Evolutionary conservation across 2,329 filamentous ascomycete species (phyloP).

Genomic region (Penicillium digitatum): DNA sequence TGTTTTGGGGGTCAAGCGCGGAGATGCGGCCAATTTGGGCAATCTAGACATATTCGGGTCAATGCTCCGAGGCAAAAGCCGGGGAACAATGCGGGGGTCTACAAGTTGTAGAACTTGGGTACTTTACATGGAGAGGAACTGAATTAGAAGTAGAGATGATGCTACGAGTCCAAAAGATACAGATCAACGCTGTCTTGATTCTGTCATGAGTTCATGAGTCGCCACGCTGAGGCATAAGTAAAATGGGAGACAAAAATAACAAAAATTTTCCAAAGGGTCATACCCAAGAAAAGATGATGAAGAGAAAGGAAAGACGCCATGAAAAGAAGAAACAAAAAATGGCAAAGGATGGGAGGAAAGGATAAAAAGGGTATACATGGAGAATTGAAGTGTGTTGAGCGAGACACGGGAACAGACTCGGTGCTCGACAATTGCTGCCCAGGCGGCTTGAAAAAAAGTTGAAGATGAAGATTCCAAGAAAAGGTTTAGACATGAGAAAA

Average conservation of each 20-base stretch:
- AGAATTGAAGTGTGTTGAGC: constrained; percentile 24
- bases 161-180: background rate
- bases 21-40: background rate
- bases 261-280: constrained; percentile 11
- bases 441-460: constrained; percentile 19
- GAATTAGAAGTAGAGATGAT: background rate
- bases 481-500: constrained; percentile 17
- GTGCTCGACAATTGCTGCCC: constrained; percentile 24
- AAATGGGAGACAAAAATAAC: background rate
- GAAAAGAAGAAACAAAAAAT: constrained; percentile 13
- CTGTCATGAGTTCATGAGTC: constrained; percentile 14
- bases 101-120: too few relatives aligned
- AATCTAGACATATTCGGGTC: background rate
- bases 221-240: constrained; percentile 1
- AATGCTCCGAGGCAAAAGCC: constrained; percentile 7
- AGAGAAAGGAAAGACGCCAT: constrained; percentile 10
- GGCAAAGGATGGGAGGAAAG: constrained; percentile 11
- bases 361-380: constrained; percentile 23
- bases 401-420: constrained; percentile 8
- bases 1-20: background rate
- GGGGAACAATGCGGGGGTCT: constrained; percentile 4
- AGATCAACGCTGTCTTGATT: constrained; percentile 13
- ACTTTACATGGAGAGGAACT: too few relatives aligned
- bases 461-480: constrained; percentile 6
- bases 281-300: constrained; percentile 14